phyloP scores from a whole-genome alignment of 2,329 filamentous ascomycete species.

The Aschersonia sp. region DNA sequence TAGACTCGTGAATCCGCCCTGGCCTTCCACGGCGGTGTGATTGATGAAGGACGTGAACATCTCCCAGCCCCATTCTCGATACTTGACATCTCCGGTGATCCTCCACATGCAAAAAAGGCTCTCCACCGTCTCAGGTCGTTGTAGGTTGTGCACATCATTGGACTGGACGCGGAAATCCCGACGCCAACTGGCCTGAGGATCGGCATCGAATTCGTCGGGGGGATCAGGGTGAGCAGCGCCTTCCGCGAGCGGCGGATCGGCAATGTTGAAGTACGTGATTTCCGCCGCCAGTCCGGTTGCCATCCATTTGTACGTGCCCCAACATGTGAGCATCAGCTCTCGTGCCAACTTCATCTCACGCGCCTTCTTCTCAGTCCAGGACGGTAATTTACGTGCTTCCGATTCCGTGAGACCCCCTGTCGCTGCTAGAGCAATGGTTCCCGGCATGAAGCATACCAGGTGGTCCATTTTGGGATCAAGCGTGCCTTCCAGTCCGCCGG shows the following conservation, averaged over 20 bases:
- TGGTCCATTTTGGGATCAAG: constrained; percentile 94
- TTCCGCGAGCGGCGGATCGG: constrained; percentile 48
- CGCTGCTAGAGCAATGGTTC: constrained; percentile 79
- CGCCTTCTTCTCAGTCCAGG: constrained; percentile 68
- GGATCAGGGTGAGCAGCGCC: constrained; percentile 30
- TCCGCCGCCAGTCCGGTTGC: constrained; percentile 85
- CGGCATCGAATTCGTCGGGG: constrained; percentile 34
- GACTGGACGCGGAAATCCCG: constrained; percentile 66
- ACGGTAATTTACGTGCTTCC: constrained; percentile 56
- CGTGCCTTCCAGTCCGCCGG: constrained; percentile 49
- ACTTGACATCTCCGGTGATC: constrained; percentile 79
- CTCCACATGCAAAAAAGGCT: constrained; percentile 97
- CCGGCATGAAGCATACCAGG: constrained; percentile 92
- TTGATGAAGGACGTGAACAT: constrained; percentile 92
- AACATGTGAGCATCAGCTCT: constrained; percentile 93
- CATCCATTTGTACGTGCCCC: constrained; percentile 91
- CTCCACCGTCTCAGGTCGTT: constrained; percentile 93
- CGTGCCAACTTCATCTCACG: constrained; percentile 76
- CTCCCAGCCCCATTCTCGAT: constrained; percentile 95
- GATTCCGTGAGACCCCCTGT: constrained; percentile 66
- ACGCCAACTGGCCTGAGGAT: constrained; percentile 50
- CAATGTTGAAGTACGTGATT: constrained; percentile 80
- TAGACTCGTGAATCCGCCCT: constrained; percentile 71
- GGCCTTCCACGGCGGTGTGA: constrained; percentile 65
- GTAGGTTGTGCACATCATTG: constrained; percentile 85